Evolutionary conservation across 228 moss, liverwort and hornwort genomes (phyloP).

Genomic region (Sphagnum fallax): DNA sequence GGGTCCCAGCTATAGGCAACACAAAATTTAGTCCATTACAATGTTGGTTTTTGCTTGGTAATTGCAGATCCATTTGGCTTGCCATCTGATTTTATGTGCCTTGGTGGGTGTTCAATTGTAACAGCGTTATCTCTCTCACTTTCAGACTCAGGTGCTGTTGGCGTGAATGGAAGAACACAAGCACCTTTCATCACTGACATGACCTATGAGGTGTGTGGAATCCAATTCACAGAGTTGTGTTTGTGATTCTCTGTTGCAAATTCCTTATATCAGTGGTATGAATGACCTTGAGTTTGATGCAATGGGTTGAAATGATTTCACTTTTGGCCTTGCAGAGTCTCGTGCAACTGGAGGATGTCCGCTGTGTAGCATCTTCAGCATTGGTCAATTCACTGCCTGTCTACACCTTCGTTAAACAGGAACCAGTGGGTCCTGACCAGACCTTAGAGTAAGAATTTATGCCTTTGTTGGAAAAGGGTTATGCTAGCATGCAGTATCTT

Average conservation of each 20-base stretch:
- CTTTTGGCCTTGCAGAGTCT: slow-evolving; percentile 25
- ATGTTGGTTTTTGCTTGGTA: too few relatives aligned
- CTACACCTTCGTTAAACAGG: slow-evolving; percentile 7
- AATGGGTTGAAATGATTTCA: background rate
- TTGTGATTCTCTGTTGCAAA: background rate
- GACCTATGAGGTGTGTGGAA: slow-evolving; percentile 41
- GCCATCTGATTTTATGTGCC: background rate
- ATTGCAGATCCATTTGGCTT: background rate
- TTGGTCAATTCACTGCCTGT: slow-evolving; percentile 22
- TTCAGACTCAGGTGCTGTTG: slow-evolving; percentile 13
- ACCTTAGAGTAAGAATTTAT: slow-evolving; percentile 14
- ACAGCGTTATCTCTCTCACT: slow-evolving; percentile 35
- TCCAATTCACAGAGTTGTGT: background rate
- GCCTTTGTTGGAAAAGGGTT: background rate
- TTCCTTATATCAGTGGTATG: background rate
- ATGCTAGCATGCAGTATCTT: background rate
- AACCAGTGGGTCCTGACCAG: slow-evolving; percentile 6
- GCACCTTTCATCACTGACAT: slow-evolving; percentile 26
- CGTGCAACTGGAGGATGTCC: slow-evolving; percentile 42
- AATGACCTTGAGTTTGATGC: background rate
- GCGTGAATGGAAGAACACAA: slow-evolving; percentile 7
- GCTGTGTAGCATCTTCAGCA: slow-evolving; percentile 31
- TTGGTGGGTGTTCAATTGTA: slow-evolving; percentile 3
- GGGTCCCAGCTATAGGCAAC: too few relatives aligned
- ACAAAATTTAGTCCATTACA: too few relatives aligned